Base-by-base conservation (phyloP, 495 filamentous ascomycete species). In the Hypoxylon subgilvum region DNA sequence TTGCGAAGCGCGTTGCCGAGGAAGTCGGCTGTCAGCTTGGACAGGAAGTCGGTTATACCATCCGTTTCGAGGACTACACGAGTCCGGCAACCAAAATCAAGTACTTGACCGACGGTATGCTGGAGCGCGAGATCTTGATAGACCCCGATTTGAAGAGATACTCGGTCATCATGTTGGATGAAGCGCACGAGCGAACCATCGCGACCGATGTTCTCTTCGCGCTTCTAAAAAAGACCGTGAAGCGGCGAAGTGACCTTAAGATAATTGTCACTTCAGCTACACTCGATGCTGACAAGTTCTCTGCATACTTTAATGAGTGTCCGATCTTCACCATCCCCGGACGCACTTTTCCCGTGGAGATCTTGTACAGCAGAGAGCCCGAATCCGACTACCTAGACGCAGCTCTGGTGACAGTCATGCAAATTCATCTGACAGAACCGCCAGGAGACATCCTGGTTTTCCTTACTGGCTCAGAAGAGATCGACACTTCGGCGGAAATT, bases 81-180 rank as follows among this genome's bases (percentile, higher is more conserved):
- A 89, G 86, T 58, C 86, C 91, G 1, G 86, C 89, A 10, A 98
- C 94, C 9, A 87, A 86, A 69, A 97, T 99, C 77, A 97, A 97
- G 75, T 99, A 97, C 74, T 97, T 97, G 92, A 99, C 94, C 9
- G 94, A 99, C 59, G 94, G 94, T 72, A 99, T 97, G 88, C 83
- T 99, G 64, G 87, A 97, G 74, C 78, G 94, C 74, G 95, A 99
- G 72, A 90, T 97, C 53, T 77, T 99, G 12, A 77, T 97, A 22
- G 95, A 97, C 67, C 89, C 92, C 0, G 84, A 92, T 64, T 73
- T 97, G 36, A 89, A 82, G 69, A 84, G 86, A 62, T 99, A 99
- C 63, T 92, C 89, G 2, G 90, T 95, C 48, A 97, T 99, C 64
- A 97, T 99, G 90, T 79, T 99, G 59, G 94, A 99, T 66, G 94